Base-by-base conservation (phyloP, 768 basidiomycete species). In the Tulasnella sp. region DNA sequence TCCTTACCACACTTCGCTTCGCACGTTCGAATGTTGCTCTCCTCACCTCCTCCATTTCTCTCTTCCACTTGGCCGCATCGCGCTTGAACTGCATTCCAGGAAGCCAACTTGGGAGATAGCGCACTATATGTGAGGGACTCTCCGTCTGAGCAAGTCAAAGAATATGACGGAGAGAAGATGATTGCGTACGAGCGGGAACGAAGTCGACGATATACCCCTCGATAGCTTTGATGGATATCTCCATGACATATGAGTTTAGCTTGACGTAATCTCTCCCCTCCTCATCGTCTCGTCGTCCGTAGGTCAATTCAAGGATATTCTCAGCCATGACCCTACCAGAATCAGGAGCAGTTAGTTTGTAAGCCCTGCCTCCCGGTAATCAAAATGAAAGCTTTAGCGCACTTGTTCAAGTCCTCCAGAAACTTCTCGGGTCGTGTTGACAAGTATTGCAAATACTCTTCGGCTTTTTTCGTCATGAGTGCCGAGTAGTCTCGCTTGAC, bases 71-170 rank as follows among this genome's bases (percentile, higher is more conserved):
- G 18, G 31, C 58, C 16, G 76, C 76, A 27, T 77, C 56, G 3
- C 56, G 56, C 38, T 77, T 77, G 58, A 77, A 77, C 9, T 44
- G 2, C 31, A 58, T 44, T 21, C 76, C 76, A 39, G 56, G 76
- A 18, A 77, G 38, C 76, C 76, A 77, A 36, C 38, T 58, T 14
- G 76, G 76, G 18, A 77, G 56, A 24, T 77, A 9, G 6, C 36
- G 34, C 36, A 77, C 76, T 77, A 3, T 9, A 21, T 19, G 24
- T 38, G 34, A 75, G 24, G 16, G 1, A 6, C 19, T 34, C 12
- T 36, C 1, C 34, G 39, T 48, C 9, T 27, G n/a, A 5, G 46
- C 19, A 27, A 4, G 8, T 16, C 19, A 74, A 7, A 44, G 8
- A 44, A 36, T 2, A 18, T 34, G n/a, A 6, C 16, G 46, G 36